phyloP scores from a whole-genome alignment of 2,329 filamentous ascomycete genomes.

The Cladosporium sp. region DNA sequence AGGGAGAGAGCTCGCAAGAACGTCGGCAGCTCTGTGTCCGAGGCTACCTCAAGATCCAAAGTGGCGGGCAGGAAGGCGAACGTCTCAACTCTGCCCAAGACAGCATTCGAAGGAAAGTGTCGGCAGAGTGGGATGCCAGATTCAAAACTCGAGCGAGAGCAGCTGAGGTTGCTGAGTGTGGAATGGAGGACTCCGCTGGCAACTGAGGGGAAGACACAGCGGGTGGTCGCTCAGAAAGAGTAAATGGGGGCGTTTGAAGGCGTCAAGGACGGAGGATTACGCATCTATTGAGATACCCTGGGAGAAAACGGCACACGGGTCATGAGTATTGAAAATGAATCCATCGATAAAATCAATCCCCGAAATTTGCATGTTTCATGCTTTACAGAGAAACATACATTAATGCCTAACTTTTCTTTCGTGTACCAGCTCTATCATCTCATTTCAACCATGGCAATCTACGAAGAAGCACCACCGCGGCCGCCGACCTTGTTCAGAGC shows the following conservation, averaged over 20 bases:
- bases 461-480: constrained; percentile 41
- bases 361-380: background rate
- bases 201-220: background rate
- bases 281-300: background rate
- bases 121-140: background rate
- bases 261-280: background rate
- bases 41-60: background rate
- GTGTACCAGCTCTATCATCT: background rate
- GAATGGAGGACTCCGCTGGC: background rate
- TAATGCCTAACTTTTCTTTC: background rate
- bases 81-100: background rate
- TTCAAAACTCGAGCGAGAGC: background rate
- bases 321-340: background rate
- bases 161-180: background rate
- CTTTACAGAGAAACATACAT: background rate
- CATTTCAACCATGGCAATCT: background rate
- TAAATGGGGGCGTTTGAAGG: background rate
- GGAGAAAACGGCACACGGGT: background rate
- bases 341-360: background rate
- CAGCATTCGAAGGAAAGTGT: background rate
- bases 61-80: background rate
- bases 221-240: background rate
- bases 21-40: background rate
- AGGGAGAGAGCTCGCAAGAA: no score
- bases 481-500: constrained; percentile 56